A percentile compares a stretch with the other conserved stretches of the same genome.
Conservation (phyloP, 129 eudicot genomes). For the Flaveria linearis region DNA sequence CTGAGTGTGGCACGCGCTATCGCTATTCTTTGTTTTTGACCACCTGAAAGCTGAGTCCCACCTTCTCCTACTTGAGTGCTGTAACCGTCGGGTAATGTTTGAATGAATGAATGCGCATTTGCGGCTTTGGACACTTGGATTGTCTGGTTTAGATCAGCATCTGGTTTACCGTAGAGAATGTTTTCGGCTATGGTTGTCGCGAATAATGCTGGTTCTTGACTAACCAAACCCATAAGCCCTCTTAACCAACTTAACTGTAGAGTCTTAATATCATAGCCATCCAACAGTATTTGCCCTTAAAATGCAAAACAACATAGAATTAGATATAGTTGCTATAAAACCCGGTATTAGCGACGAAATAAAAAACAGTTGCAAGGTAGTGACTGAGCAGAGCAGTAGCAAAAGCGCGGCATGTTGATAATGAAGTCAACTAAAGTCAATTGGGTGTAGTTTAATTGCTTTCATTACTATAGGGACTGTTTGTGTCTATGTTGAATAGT, state of each 20-base stretch:
- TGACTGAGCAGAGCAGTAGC: neutral
- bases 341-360: neutral
- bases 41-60: conserved; percentile 85
- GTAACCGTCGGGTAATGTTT: conserved; percentile 62
- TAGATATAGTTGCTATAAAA: neutral
- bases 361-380: neutral
- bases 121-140: conserved; percentile 66
- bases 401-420: too few relatives aligned
- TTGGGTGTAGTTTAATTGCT: too few relatives aligned
- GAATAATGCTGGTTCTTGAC: conserved; percentile 86
- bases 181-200: conserved; percentile 77
- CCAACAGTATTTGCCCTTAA: conserved; percentile 60
- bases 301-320: neutral
- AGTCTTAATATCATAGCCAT: conserved; percentile 57
- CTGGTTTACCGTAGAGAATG: conserved; percentile 67
- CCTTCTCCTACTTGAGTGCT: conserved; percentile 88
- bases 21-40: conserved; percentile 83
- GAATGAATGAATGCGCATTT: conserved; percentile 69
- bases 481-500: too few relatives aligned
- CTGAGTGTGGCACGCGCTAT: conserved; percentile 79
- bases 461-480: too few relatives aligned
- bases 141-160: conserved; percentile 51
- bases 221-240: conserved; percentile 79
- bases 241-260: conserved; percentile 74
- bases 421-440: too few relatives aligned